Evolutionary conservation across 352 stramenopile genomes (phyloP), one percentile per base, ranked within the genome.

Genomic region (Globisporangium iwayamae): DNA sequence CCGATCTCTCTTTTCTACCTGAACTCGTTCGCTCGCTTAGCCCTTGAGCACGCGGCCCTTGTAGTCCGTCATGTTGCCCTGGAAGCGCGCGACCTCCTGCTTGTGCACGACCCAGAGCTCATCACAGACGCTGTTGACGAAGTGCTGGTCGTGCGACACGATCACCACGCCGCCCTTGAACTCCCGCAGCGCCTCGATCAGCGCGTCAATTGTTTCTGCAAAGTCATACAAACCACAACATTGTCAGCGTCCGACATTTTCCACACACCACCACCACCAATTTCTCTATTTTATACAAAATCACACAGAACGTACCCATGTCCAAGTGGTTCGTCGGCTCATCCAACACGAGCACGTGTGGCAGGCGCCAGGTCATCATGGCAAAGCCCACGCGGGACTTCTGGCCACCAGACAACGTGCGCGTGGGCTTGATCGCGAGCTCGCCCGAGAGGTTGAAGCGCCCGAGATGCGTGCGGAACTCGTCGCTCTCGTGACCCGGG

Each of bases 111-210:
- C 87, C 94, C 94, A 99, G 5, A 98, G 74, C 73, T 99, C 94
- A 38, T 91, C 72, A 67, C 93, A 98, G 43, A 98, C 90, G 64
- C 96, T 96, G 48, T 93, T 98, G 68, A 99, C 96, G 66, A 99
- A 99, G 80, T 98, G 98, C 73, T 98, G 87, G 90, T 99, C 96
- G 79, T 99, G 97, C 3, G 93, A 98, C 18, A 99, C 96, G 50
- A 99, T 87, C 60, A 99, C 80, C 5, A 98, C 96, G 66, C 93
- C 96, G 52, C 98, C 97, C 65, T 97, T 97, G 89, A 98, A 99
- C 50, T 94, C 88, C 20, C 94, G 79, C 43, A 99, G 74, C 18
- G 91, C 96, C 71, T 99, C 96, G 68, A 98, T 97, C 36, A 99
- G 78, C 78, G 93, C 85, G 41, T 93, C 84, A 51, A 95, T 95